Base-by-base conservation (phyloP, 2,329 filamentous ascomycete species). In the Lachnellula subtilissima region DNA sequence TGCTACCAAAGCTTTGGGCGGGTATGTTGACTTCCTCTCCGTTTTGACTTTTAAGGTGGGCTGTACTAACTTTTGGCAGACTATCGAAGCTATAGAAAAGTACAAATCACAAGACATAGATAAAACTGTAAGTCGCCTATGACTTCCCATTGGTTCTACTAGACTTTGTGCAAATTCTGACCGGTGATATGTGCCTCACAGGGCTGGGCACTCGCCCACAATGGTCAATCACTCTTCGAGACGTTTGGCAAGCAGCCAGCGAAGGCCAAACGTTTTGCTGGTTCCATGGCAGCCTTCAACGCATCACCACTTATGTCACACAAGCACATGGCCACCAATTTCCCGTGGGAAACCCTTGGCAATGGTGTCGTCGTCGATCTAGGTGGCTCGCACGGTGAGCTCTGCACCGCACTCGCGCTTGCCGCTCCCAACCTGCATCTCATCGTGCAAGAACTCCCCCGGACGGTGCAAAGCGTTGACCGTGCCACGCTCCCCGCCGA, bases 401-500 rank as follows among this genome's bases (percentile, higher is more conserved):
- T 67, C 40, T 60, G 60, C n/a, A 62, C 61, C 5, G 54, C 56
- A 22, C 51, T 67, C 14, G 64, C 64, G 25, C 53, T 60, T 40
- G 53, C 53, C 5, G 57, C 59, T 35, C 60, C 62, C 9, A 40
- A 48, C 3, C 52, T 69, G 15, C 65, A 67, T 14, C 67, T 68
- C 50, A 47, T 67, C 25, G 64, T 61, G 1, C 60, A 62, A 19
- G 60, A 62, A 28, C 28, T 62, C 11, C 71, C 73, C 66, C 64
- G 36, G 65, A 32, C 46, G n/a, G 47, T 48, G 14, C 64, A 37
- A 65, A 32, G 37, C 15, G 47, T 48, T 15, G 55, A 53, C 4
- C 45, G 43, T 11, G 35, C 49, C 9, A 50, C 48, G 1, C 46
- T 60, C 15, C 59, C 64, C 1, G 39, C 57, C 11, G 50, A 56